A percentile compares a stretch with the other conserved stretches of the same genome.
These are phyloP conservation scores for Rhododendron simsii DNA, from an alignment of 148 eudicot species.

Conservation along the genomic window DNA sequence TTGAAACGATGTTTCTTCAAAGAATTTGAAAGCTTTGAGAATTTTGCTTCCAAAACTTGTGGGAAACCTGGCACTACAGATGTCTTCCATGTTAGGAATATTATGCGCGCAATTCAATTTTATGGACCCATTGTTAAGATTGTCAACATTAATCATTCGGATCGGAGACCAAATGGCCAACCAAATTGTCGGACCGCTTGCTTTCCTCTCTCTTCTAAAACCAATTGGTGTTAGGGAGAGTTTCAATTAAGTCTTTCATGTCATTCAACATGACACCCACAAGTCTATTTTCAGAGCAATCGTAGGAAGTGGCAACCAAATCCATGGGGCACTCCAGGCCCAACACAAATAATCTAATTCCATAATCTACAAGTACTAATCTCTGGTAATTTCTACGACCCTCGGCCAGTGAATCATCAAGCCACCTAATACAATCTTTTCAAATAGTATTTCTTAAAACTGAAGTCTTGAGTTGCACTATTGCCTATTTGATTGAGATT, in stretches of 20 bases:
- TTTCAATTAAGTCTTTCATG: too few relatives aligned
- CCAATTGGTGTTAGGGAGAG: too few relatives aligned
- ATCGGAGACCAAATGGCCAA: neutral
- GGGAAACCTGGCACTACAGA: neutral
- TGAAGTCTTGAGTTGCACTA: neutral
- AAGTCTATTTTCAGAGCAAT: too few relatives aligned
- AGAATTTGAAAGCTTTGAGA: neutral
- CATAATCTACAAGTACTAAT: neutral
- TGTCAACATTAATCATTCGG: neutral
- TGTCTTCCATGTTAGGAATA: neutral
- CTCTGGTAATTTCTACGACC: neutral
- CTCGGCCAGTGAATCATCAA: neutral
- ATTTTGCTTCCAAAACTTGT: neutral
- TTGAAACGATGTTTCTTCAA: neutral
- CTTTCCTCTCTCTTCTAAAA: too few relatives aligned
- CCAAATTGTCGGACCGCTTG: too few relatives aligned
- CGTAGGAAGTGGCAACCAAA: too few relatives aligned
- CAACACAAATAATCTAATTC: neutral
- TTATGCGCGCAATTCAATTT: neutral
- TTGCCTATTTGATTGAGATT: neutral
- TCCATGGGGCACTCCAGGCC: too few relatives aligned
- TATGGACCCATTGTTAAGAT: neutral
- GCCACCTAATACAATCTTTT: neutral
- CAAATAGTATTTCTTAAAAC: neutral
- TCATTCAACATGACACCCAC: too few relatives aligned